phyloP scores from a whole-genome alignment of 495 filamentous ascomycete species.

The Penicillium waksmanii region DNA sequence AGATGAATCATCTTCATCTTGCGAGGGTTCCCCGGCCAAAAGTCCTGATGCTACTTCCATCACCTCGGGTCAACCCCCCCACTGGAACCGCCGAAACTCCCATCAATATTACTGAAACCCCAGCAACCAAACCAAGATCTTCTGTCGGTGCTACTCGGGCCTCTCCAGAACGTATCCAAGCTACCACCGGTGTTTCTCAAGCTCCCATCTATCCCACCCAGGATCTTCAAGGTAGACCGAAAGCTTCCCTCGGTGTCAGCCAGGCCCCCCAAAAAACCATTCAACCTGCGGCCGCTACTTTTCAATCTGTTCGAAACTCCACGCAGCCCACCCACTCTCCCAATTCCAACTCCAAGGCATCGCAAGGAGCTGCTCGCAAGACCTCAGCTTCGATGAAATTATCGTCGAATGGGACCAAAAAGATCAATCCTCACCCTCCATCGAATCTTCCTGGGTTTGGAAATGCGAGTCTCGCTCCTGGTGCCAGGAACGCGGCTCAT shows the following conservation, averaged over 20 bases:
- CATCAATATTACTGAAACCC: too few relatives aligned
- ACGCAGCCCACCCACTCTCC: neutral
- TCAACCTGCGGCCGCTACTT: neutral
- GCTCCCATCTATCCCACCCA: too few relatives aligned
- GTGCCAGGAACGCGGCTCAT: neutral
- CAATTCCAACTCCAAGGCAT: too few relatives aligned
- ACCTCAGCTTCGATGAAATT: neutral
- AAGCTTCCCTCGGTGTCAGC: too few relatives aligned
- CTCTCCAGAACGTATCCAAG: too few relatives aligned
- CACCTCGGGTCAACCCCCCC: neutral
- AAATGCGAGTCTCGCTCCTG: constrained; percentile 1
- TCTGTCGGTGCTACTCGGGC: too few relatives aligned
- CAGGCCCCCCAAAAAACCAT: neutral
- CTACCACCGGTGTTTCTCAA: too few relatives aligned
- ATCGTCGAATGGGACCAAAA: neutral
- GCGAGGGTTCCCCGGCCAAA: neutral
- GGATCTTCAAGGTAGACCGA: too few relatives aligned
- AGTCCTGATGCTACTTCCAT: neutral
- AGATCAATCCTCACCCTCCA: neutral
- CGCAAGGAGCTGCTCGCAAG: too few relatives aligned
- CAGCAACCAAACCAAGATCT: too few relatives aligned
- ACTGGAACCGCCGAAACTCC: neutral
- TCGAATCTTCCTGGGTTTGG: neutral
- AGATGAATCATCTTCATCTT: neutral
- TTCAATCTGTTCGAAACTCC: neutral